Evolutionary conservation across 129 eudicot species (phyloP), one percentile per base, ranked within the genome.

Genomic region (Scalesia atractyloides): DNA sequence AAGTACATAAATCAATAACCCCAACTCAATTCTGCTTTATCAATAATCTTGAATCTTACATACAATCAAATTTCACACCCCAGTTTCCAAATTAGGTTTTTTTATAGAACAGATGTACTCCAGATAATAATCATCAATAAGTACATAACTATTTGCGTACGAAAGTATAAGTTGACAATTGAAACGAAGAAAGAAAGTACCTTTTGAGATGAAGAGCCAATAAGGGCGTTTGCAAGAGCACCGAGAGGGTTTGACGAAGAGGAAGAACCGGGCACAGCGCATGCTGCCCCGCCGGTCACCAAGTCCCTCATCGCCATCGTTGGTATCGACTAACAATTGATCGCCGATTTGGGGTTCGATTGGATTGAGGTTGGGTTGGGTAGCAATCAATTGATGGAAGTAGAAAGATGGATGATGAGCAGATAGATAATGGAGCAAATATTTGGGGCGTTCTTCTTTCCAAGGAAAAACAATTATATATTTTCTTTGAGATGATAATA

Each of bases 121-220:
- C 58, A 24, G 20, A 33, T 18, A 56, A 14, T 22, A 46, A 43
- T n/a, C 57, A 14, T 18, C 19, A n/a, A 36, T 33, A 14, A 7
- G 34, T 47, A 18, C 3, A 48, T 50, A 7, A 5, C 0, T 68
- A 26, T 5, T 46, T 8, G 2, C 51, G 14, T 7, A 64, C 2
- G 26, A 5, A 41, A 39, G 10, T 43, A 9, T 0, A 65, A 54
- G 12, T 54, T 70, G 18, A 12, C 54, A 11, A 58, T 43, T 8
- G 7, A 0, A 9, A 67, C 14, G 41, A 67, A 39, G 9, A 39
- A 39, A 39, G 1, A 3, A 52, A 2, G n/a, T 30, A 92, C 98
- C 96, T 89, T 84, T 87, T 87, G 84, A 50, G 98, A 89, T 7
- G 98, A 89, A 22, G 97, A 87, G 7, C 97, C 98, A 36, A 93